These are phyloP conservation scores for Calycina marina DNA, from an alignment of 2,329 filamentous ascomycete species.

Conservation along the genomic window DNA sequence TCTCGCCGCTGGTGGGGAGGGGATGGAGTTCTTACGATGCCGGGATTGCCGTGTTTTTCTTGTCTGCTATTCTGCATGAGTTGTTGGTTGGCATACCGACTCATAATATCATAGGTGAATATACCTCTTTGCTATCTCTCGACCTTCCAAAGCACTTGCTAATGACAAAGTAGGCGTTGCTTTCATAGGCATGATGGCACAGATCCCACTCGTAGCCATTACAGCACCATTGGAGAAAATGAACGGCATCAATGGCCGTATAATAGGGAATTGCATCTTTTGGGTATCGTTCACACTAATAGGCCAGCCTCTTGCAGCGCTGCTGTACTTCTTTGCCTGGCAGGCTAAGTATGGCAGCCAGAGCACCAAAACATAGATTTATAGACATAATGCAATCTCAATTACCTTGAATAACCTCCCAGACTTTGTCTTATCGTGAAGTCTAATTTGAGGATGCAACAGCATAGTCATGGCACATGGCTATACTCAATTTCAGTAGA, in stretches of 20 bases:
- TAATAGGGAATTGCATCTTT: slow-evolving; percentile 86
- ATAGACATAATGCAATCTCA: neutral
- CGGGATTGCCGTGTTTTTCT: slow-evolving; percentile 69
- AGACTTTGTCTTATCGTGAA: too few species aligned
- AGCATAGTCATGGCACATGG: too few species aligned
- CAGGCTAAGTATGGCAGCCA: slow-evolving; percentile 92
- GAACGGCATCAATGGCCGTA: slow-evolving; percentile 57
- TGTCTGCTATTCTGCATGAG: slow-evolving; percentile 84
- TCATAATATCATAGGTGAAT: slow-evolving; percentile 74
- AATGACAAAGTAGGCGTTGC: slow-evolving; percentile 51
- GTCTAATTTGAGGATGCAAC: too few species aligned
- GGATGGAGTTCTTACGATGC: slow-evolving; percentile 61
- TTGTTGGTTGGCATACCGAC: slow-evolving; percentile 86
- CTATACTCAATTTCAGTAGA: too few species aligned
- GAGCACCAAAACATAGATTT: slow-evolving; percentile 24
- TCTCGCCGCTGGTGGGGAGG: slow-evolving; percentile 71
- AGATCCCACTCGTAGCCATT: slow-evolving; percentile 73
- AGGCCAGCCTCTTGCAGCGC: slow-evolving; percentile 80
- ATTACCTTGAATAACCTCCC: neutral
- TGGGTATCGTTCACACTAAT: slow-evolving; percentile 95
- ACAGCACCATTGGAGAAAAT: slow-evolving; percentile 71
- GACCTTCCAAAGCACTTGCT: slow-evolving; percentile 1
- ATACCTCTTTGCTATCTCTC: slow-evolving; percentile 1
- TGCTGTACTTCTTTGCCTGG: slow-evolving; percentile 97
- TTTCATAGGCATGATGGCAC: slow-evolving; percentile 85